Conservation (phyloP, 352 stramenopile genomes). For the Bremia lactucae region DNA sequence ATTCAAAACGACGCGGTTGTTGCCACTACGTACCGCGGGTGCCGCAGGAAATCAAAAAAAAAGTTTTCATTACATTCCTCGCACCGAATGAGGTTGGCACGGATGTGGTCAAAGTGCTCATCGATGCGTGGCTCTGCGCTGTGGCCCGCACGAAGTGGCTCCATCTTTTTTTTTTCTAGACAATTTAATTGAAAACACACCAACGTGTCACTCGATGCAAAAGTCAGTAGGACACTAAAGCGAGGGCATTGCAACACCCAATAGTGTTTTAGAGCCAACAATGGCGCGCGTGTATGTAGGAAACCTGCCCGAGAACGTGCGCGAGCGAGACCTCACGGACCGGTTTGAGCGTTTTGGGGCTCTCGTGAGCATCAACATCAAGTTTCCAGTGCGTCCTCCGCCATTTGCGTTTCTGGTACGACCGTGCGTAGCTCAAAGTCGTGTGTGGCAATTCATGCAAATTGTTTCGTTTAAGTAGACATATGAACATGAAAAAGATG, state of each 20-base stretch:
- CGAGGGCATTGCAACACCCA: not conserved
- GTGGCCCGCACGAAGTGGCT: not conserved
- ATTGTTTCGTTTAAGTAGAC: conserved; percentile 18
- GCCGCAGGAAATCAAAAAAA: conserved; percentile 71
- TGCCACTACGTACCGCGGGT: conserved; percentile 34
- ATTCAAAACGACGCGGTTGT: no score
- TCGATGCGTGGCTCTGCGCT: conserved; percentile 25
- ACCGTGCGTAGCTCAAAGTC: not conserved
- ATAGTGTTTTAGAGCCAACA: not conserved
- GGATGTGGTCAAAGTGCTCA: conserved; percentile 47
- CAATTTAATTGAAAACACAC: not conserved
- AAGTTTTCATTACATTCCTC: conserved; percentile 77
- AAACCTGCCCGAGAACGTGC: conserved; percentile 45
- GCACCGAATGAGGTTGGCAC: conserved; percentile 66
- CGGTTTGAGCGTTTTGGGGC: conserved; percentile 44
- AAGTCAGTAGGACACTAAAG: not conserved
- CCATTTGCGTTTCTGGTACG: conserved; percentile 56
- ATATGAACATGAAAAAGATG: conserved; percentile 45
- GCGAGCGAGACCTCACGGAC: conserved; percentile 44
- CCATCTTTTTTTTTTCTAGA: conserved; percentile 1
- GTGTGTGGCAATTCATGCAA: not conserved
- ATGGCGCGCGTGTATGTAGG: conserved; percentile 50
- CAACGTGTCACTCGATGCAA: not conserved
- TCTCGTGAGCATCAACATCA: conserved; percentile 34
- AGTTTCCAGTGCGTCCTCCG: conserved; percentile 35